Base-by-base conservation (phyloP, 176 grass and related monocot species). In the Aegilops bicornis region DNA sequence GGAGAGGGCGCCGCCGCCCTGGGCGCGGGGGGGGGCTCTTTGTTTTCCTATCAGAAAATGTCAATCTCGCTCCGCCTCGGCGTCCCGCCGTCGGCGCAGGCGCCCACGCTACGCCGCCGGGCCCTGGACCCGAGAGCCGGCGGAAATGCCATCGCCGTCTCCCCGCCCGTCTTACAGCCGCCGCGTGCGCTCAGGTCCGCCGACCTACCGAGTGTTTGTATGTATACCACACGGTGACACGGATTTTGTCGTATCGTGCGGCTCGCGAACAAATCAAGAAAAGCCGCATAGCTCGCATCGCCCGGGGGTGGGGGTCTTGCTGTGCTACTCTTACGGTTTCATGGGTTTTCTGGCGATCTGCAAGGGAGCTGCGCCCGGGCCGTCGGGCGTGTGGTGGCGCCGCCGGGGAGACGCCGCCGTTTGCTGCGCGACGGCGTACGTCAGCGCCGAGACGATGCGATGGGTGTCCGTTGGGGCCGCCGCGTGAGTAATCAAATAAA, bases 391-490 rank as follows among this genome's bases (percentile, higher is more conserved):
- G 37, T 73, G 48, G 77, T 40, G 80, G 86, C 65, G 80, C 62
- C 36, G 80, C 62, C 64, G 67, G 25, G 73, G 25, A 5, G 58
- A 31, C n/a, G 73, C 59, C 1, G 47, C 56, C 15, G 62, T 92
- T 25, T 90, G 90, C 78, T 89, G 81, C 56, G 19, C 78, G 40
- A 22, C 79, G 48, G 50, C 69, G 58, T 72, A 80, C 10, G 11
- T 82, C 40, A 75, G 22, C 76, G 16, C 74, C 25, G 82, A 27
- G 32, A 66, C 56, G 39, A 39, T 92, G 67, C 92, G 79, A 52
- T 92, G 88, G 90, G 40, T 42, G 37, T 94, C 82, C n/a, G 48
- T 83, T 16, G 59, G 70, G 54, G 78, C 92, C 8, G 30, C 90
- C 24, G 95, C 74, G 92, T 97, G 78, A 92, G 94, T 64, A 45